phyloP scores from a whole-genome alignment of 257 asterid species.

The Leonotis leonurus region DNA sequence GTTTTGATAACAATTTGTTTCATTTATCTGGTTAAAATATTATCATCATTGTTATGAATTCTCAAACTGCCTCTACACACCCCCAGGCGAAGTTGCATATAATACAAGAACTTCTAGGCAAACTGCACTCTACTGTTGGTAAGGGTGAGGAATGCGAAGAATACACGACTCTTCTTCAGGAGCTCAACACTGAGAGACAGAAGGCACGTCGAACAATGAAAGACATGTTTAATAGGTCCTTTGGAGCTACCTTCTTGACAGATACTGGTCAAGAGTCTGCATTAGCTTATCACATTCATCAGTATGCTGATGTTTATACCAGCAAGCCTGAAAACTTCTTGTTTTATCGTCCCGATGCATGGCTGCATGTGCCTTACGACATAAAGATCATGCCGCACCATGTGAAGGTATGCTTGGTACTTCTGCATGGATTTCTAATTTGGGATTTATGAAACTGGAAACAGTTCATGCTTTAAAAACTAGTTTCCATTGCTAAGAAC shows the following conservation, averaged over 20 bases:
- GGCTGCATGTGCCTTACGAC: conserved; percentile 95
- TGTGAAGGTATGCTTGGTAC: conserved; percentile 53
- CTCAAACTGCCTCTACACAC: not conserved
- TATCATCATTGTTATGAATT: not conserved
- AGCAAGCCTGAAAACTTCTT: conserved; percentile 93
- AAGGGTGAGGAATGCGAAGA: conserved; percentile 44
- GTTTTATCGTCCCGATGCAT: conserved; percentile 79
- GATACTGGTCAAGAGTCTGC: conserved; percentile 96
- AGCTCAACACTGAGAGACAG: conserved; percentile 80
- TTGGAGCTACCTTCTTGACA: conserved; percentile 89
- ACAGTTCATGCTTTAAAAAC: not conserved
- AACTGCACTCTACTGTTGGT: conserved; percentile 63
- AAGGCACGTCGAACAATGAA: conserved; percentile 67
- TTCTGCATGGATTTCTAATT: not conserved
- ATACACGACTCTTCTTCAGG: conserved; percentile 55
- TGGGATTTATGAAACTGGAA: not conserved
- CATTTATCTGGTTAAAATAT: not conserved
- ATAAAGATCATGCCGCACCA: conserved; percentile 98
- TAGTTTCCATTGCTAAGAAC: not conserved
- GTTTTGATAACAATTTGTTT: not conserved
- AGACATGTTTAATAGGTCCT: conserved; percentile 77
- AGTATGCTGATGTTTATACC: conserved; percentile 89
- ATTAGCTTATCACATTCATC: conserved; percentile 88
- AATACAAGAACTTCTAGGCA: conserved; percentile 85
- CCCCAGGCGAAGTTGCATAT: conserved; percentile 83